Evolutionary conservation across 139 green algal species (phyloP).

Genomic region (Chlamydomonas eustigma): DNA sequence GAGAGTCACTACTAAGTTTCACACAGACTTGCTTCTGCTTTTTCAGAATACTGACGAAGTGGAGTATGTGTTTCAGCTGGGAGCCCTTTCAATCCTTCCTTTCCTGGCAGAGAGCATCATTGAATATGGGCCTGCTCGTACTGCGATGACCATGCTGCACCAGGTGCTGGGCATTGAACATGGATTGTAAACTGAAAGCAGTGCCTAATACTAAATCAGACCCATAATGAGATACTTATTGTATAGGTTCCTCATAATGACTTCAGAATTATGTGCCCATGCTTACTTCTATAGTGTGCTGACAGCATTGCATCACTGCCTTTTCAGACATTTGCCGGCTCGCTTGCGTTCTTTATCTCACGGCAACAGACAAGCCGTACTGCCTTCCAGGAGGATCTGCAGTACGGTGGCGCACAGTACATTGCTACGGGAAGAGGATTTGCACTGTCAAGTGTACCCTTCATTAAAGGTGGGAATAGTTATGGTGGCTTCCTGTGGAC

Average conservation of each 20-base stretch:
- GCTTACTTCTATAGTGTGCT: neutral
- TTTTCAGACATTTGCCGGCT: conserved; percentile 14
- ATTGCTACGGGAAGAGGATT: conserved; percentile 77
- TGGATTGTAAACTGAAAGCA: no score
- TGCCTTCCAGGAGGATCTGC: conserved; percentile 40
- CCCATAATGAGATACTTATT: no score
- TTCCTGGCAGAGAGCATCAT: conserved; percentile 60
- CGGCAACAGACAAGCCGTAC: conserved; percentile 48
- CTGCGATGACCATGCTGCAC: conserved; percentile 28
- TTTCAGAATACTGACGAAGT: neutral
- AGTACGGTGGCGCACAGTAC: conserved; percentile 72
- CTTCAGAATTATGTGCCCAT: no score
- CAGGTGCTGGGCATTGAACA: no score
- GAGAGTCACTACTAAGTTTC: no score
- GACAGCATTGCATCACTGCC: neutral
- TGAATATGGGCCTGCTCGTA: conserved; percentile 51
- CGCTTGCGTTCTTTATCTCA: conserved; percentile 71
- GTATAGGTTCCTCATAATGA: no score
- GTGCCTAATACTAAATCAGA: no score
- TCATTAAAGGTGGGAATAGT: conserved; percentile 39
- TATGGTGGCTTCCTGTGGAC: no score
- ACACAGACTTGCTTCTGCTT: neutral
- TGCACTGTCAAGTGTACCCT: conserved; percentile 60
- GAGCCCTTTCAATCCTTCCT: conserved; percentile 59
- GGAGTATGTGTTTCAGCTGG: conserved; percentile 65